These are phyloP conservation scores for Arthrinium puccinioides DNA, from an alignment of 2,329 filamentous ascomycete species.

Conservation along the genomic window DNA sequence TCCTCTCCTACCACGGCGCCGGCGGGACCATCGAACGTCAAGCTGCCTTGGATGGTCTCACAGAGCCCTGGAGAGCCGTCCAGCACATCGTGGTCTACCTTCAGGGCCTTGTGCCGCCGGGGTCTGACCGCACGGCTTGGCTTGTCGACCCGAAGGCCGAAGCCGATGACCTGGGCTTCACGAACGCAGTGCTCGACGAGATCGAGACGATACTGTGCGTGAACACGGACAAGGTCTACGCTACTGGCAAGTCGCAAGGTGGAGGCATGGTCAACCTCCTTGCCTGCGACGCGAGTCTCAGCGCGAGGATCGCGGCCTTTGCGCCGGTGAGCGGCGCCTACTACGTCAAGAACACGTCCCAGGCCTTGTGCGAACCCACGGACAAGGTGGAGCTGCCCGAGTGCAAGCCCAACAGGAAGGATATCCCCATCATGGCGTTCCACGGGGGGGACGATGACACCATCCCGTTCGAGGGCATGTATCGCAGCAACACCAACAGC, in stretches of 20 bases:
- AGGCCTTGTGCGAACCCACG: constrained; percentile 17
- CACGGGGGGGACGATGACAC: constrained; percentile 37
- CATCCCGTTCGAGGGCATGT: constrained; percentile 33
- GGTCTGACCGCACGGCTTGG: constrained; percentile 4
- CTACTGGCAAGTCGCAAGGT: constrained; percentile 10
- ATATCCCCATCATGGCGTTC: constrained; percentile 37
- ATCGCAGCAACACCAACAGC: constrained; percentile 23
- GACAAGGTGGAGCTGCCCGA: constrained; percentile 18
- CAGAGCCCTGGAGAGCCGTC: constrained; percentile 11
- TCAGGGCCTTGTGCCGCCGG: constrained; percentile 9
- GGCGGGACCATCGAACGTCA: constrained; percentile 13
- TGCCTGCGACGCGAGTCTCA: constrained; percentile 4
- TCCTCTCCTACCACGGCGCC: constrained; percentile 18
- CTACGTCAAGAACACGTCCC: constrained; percentile 3
- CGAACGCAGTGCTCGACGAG: constrained; percentile 9
- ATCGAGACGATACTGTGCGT: constrained; percentile 9
- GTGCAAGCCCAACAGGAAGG: constrained; percentile 22
- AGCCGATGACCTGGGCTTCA: constrained; percentile 8
- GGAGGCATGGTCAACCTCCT: constrained; percentile 8
- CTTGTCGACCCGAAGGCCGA: constrained; percentile 7
- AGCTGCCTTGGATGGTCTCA: constrained; percentile 11
- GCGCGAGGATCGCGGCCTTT: constrained; percentile 7
- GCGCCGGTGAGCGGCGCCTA: constrained; percentile 9
- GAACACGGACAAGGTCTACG: constrained; percentile 10
- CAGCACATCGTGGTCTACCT: constrained; percentile 17